A percentile compares a stretch with the other conserved stretches of the same genome.
Conservation (phyloP, 1,284 basidiomycete genomes). For the Moesziomyces parantarcticus region DNA sequence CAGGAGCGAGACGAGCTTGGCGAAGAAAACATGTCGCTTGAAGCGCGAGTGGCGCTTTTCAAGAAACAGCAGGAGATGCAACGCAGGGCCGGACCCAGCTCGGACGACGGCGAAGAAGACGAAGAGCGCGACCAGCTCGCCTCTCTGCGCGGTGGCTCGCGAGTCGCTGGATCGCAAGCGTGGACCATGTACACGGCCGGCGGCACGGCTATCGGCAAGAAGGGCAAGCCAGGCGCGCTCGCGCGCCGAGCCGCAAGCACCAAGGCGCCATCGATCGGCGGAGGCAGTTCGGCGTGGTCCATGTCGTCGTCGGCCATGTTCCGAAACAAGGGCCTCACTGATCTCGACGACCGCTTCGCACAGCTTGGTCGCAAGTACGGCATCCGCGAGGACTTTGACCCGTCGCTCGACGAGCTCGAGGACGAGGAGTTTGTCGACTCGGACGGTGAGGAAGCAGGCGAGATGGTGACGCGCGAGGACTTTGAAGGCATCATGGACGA, state of each 20-base stretch:
- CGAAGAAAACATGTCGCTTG: conserved; percentile 56
- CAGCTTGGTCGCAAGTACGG: conserved; percentile 73
- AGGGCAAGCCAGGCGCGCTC: conserved; percentile 57
- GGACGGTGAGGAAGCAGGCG: conserved; percentile 73
- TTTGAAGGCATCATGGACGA: conserved; percentile 92
- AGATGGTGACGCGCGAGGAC: conserved; percentile 79
- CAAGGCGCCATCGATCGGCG: conserved; percentile 54
- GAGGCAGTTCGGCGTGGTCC: conserved; percentile 62
- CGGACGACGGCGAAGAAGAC: conserved; percentile 22
- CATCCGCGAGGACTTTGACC: conserved; percentile 69
- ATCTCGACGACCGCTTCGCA: conserved; percentile 92
- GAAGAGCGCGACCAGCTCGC: conserved; percentile 56
- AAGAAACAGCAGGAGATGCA: conserved; percentile 53
- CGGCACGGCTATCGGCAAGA: conserved; percentile 55
- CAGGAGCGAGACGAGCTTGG: conserved; percentile 34
- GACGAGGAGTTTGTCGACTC: conserved; percentile 70
- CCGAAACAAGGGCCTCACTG: conserved; percentile 86
- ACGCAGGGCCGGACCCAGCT: conserved; percentile 12
- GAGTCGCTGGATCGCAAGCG: conserved; percentile 19
- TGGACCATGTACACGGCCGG: conserved; percentile 40
- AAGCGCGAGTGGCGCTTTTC: conserved; percentile 64
- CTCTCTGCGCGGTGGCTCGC: conserved; percentile 25
- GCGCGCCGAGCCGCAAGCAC: conserved; percentile 60
- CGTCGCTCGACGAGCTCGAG: conserved; percentile 79
- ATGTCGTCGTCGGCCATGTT: conserved; percentile 98